Evolutionary conservation across 352 stramenopile genomes (phyloP), one percentile per base, ranked within the genome.

Genomic region (Blastocystis sp.): DNA sequence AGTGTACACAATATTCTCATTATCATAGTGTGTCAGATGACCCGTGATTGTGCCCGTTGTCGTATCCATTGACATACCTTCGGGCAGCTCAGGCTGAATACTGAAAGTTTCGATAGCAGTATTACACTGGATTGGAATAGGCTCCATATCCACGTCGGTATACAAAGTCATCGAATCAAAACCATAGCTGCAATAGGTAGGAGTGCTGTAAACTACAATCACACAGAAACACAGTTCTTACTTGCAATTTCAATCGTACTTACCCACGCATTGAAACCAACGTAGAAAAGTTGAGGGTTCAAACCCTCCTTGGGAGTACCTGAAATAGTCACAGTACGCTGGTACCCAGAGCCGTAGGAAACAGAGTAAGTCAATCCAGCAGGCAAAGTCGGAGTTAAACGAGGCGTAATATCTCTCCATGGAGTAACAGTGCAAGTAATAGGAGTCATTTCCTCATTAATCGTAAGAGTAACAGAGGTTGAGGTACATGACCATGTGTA

Each of bases 111-210:
- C 47, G 18, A 88, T 56, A 8, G 66, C 66, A 37, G 54, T 56
- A 77, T 79, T 50, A 56, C 77, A 76, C 37, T 79, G 62, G 34
- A 79, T 88, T 20, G 77, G 77, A 55, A 84, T 84, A 34, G 73
- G 73, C 56, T 84, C 73, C 73, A 84, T 84, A 9, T 84, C 73
- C 18, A 84, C 45, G 29, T 84, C 73, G 15, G 73, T 84, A 11
- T 84, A 84, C 20, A 84, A 34, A 43, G 73, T 84, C 73, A 84
- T 84, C 5, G 50, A 63, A 64, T 84, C 73, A 55, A 84, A 84
- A 84, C 73, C 73, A 13, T 84, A 84, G 73, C 73, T 84, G 50
- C 73, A 84, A 3, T 50, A 84, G 11, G 73, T 84, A 23, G 73
- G 73, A 20, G 34, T 43, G 20, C 43, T 53, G 20, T 54, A 84